A percentile compares a stretch with the other conserved stretches of the same genome.
Evolutionary conservation across 2,329 filamentous ascomycete species (phyloP).

Genomic region (Fusarium buharicum): DNA sequence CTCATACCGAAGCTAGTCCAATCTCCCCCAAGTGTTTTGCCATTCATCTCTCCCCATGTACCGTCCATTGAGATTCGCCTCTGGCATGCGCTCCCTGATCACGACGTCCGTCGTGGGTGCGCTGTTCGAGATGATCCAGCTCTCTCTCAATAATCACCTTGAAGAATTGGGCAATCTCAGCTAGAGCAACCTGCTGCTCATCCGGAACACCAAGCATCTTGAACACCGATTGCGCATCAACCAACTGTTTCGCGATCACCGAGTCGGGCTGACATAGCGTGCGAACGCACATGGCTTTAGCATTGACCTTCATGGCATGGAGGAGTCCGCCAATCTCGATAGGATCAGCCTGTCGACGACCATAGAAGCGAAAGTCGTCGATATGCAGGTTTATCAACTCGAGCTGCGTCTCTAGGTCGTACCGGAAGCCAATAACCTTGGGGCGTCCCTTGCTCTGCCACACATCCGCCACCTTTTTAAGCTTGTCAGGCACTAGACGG

Average conservation of each 20-base stretch:
- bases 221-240: slow-evolving; percentile 63
- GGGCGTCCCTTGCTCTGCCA: slow-evolving; percentile 66
- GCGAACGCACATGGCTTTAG: slow-evolving; percentile 62
- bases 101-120: slow-evolving; percentile 34
- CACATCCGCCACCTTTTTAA: slow-evolving; percentile 61
- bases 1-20: not conserved
- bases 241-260: slow-evolving; percentile 67
- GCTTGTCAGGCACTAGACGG: slow-evolving; percentile 62
- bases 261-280: slow-evolving; percentile 69
- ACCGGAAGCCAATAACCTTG: slow-evolving; percentile 66
- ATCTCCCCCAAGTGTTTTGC: not conserved
- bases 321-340: slow-evolving; percentile 60
- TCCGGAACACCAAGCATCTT: slow-evolving; percentile 60
- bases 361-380: slow-evolving; percentile 65
- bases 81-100: slow-evolving; percentile 13
- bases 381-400: slow-evolving; percentile 63
- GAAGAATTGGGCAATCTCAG: slow-evolving; percentile 65
- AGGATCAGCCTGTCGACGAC: slow-evolving; percentile 56
- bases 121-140: slow-evolving; percentile 44
- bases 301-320: slow-evolving; percentile 63
- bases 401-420: slow-evolving; percentile 70
- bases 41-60: slow-evolving; percentile 4
- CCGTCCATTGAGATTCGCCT: slow-evolving; percentile 20
- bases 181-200: slow-evolving; percentile 57
- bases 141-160: slow-evolving; percentile 62